Percentiles rank a stretch among this genome's conserved stretches.
These are phyloP conservation scores for Cutaneotrichosporon spelunceum DNA, from an alignment of 1,284 basidiomycete genomes.

Conservation along the genomic window DNA sequence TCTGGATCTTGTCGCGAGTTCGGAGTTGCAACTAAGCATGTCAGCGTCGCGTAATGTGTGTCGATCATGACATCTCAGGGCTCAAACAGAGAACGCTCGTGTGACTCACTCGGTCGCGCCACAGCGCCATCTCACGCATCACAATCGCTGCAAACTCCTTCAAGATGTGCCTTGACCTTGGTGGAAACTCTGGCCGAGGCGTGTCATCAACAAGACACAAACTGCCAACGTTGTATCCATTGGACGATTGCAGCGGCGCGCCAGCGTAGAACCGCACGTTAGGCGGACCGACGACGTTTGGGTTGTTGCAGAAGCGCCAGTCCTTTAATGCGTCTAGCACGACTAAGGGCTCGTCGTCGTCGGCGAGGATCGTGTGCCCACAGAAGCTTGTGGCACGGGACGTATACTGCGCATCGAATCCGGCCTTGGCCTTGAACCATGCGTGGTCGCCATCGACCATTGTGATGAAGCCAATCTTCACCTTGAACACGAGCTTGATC, in stretches of 20 bases:
- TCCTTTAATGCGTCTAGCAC: conserved; percentile 74
- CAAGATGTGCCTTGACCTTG: conserved; percentile 81
- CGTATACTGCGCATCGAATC: conserved; percentile 53
- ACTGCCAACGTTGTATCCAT: conserved; percentile 86
- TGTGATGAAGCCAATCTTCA: conserved; percentile 74
- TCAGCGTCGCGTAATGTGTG: neutral
- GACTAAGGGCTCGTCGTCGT: conserved; percentile 82
- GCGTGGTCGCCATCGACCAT: conserved; percentile 77
- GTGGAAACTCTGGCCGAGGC: conserved; percentile 78
- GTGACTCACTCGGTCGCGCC: conserved; percentile 74
- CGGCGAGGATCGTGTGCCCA: conserved; percentile 42
- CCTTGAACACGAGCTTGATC: conserved; percentile 87
- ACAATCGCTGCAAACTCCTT: conserved; percentile 90
- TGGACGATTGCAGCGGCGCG: conserved; percentile 79
- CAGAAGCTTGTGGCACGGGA: conserved; percentile 16
- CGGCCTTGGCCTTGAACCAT: conserved; percentile 82
- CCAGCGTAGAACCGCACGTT: conserved; percentile 86
- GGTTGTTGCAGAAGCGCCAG: conserved; percentile 78
- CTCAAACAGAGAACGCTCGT: neutral
- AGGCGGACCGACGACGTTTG: conserved; percentile 66
- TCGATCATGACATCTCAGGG: neutral
- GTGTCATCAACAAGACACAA: conserved; percentile 81
- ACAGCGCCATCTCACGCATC: conserved; percentile 94
- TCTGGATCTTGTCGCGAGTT: conserved; percentile 86
- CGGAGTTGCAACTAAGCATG: conserved; percentile 73